Conservation (phyloP, 441 rosid genomes). For the Daphne laureola region DNA sequence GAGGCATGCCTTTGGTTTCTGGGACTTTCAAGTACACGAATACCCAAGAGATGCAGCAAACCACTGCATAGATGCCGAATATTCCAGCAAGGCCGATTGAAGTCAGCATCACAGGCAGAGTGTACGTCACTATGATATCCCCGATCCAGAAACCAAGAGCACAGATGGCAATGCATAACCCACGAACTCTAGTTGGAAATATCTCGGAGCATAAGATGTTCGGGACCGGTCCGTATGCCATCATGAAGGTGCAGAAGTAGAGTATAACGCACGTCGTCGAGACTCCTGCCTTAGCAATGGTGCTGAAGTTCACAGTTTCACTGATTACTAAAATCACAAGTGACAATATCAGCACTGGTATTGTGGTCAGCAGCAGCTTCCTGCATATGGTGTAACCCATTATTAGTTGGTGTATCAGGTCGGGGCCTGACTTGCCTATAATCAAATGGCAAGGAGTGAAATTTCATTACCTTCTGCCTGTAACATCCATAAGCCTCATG, state of each 20-base stretch:
- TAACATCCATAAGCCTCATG: conserved; percentile 68
- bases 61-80: conserved; percentile 52
- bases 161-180: conserved; percentile 59
- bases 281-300: conserved; percentile 38
- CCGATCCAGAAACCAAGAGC: conserved; percentile 51
- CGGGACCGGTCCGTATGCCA: conserved; percentile 64
- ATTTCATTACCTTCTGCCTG: conserved; percentile 54
- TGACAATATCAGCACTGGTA: conserved; percentile 49
- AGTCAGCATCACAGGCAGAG: conserved; percentile 51
- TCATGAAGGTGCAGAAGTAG: conserved; percentile 67
- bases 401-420: background rate
- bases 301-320: conserved; percentile 33
- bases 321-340: conserved; percentile 43
- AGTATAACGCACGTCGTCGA: conserved; percentile 57
- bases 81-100: conserved; percentile 54
- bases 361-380: conserved; percentile 51
- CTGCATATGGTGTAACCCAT: conserved; percentile 22
- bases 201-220: conserved; percentile 72
- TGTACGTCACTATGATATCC: conserved; percentile 57
- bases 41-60: conserved; percentile 49
- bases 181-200: conserved; percentile 74
- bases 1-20: conserved; percentile 78
- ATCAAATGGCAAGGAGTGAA: background rate
- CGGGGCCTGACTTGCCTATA: too few species aligned
- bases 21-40: conserved; percentile 67